phyloP scores from a whole-genome alignment of 805 yeast species.

The Nakazawaea laoshanensis region DNA sequence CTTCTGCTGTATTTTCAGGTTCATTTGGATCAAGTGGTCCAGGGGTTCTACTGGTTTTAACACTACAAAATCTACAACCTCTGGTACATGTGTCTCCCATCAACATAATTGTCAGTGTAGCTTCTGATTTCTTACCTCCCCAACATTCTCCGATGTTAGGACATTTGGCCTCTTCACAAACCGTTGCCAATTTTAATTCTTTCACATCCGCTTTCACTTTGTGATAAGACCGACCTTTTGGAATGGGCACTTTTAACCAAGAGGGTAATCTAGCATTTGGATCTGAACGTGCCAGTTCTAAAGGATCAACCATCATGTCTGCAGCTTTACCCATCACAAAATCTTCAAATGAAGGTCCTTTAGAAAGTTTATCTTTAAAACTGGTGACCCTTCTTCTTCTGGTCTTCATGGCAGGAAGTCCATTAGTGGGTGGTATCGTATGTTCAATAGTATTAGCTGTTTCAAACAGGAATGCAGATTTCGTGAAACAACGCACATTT shows the following conservation, averaged over 20 bases:
- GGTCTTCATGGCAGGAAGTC: slow-evolving; percentile 12
- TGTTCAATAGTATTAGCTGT: slow-evolving; percentile 3
- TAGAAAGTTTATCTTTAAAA: slow-evolving; percentile 61
- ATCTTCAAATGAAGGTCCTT: slow-evolving; percentile 93
- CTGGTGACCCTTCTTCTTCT: slow-evolving; percentile 45
- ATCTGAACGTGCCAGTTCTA: slow-evolving; percentile 63
- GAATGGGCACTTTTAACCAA: slow-evolving; percentile 95
- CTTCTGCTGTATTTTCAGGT: slow-evolving; percentile 97
- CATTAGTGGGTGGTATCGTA: slow-evolving; percentile 7
- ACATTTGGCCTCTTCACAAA: slow-evolving; percentile 97
- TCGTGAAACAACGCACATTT: no score
- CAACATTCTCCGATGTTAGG: slow-evolving; percentile 99
- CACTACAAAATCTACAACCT: slow-evolving; percentile 98
- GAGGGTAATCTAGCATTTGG: slow-evolving; percentile 71
- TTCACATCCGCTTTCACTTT: slow-evolving; percentile 78
- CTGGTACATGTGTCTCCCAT: slow-evolving; percentile 98
- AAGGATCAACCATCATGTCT: slow-evolving; percentile 59
- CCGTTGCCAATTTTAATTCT: slow-evolving; percentile 86
- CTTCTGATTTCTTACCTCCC: slow-evolving; percentile 94
- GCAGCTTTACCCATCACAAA: slow-evolving; percentile 79
- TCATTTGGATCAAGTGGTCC: slow-evolving; percentile 89
- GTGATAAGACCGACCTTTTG: slow-evolving; percentile 84
- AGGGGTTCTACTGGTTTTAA: slow-evolving; percentile 85
- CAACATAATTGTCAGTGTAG: slow-evolving; percentile 96
- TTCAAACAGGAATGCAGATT: background rate